Conservation (phyloP, 1,139 yeast genomes). For the Ogataea hybrid region DNA sequence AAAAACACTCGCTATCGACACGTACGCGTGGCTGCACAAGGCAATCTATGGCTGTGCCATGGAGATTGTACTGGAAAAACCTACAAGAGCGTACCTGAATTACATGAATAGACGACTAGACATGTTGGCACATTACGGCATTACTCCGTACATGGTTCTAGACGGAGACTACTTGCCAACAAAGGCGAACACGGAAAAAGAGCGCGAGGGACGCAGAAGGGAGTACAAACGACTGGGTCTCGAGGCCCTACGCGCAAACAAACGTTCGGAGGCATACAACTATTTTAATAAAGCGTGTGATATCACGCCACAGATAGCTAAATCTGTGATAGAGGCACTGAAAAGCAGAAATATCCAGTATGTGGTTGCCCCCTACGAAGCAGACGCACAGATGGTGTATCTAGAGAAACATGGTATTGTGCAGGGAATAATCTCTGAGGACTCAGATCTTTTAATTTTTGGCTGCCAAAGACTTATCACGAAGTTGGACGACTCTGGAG, state of each 20-base stretch:
- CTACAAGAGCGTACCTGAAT: constrained; percentile 64
- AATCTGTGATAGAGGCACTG: constrained; percentile 72
- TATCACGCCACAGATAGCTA: constrained; percentile 90
- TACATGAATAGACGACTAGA: constrained; percentile 61
- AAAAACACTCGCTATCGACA: constrained; percentile 83
- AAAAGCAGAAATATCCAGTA: constrained; percentile 58
- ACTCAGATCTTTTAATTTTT: constrained; percentile 87
- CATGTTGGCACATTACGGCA: constrained; percentile 63
- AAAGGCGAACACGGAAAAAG: constrained; percentile 70
- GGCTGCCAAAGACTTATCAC: constrained; percentile 80
- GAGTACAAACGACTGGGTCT: constrained; percentile 59
- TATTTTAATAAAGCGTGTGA: constrained; percentile 78
- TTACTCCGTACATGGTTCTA: constrained; percentile 85
- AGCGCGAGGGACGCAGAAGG: constrained; percentile 54
- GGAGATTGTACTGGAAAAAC: constrained; percentile 70
- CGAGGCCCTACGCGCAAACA: constrained; percentile 48
- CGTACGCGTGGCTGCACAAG: constrained; percentile 95
- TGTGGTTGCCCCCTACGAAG: constrained; percentile 97
- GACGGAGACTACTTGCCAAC: constrained; percentile 90
- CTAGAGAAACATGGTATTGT: constrained; percentile 73
- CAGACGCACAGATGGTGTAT: constrained; percentile 95
- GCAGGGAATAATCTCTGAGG: constrained; percentile 89
- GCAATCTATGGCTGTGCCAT: constrained; percentile 82
- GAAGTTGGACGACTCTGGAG: constrained; percentile 75
- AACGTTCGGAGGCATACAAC: constrained; percentile 59